phyloP scores from a whole-genome alignment of 2,329 filamentous ascomycete species.

The Pleoardoris graminearum region DNA sequence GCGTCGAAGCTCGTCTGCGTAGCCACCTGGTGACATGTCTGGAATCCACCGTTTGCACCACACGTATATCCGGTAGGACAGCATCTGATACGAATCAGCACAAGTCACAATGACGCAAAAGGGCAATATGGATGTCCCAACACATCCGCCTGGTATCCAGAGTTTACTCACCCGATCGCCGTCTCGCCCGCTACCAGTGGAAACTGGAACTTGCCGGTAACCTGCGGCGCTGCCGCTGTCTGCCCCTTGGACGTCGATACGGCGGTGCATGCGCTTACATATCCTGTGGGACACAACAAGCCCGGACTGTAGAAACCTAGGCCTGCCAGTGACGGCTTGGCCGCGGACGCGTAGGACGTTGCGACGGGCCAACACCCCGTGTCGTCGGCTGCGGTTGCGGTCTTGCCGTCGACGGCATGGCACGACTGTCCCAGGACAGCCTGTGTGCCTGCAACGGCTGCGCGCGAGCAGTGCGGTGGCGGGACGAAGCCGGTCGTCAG shows the following conservation, averaged over 20 bases:
- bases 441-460: conserved; percentile 13
- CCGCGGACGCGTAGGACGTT: conserved; percentile 8
- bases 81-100: not conserved
- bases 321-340: conserved; percentile 7
- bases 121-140: too few species aligned
- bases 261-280: conserved; percentile 21
- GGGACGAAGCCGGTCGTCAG: conserved; percentile 23
- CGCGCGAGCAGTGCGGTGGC: conserved; percentile 19
- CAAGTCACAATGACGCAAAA: too few species aligned
- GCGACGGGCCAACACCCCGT: conserved; percentile 23
- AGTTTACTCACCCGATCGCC: conserved; percentile 18
- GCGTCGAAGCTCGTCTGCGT: conserved; percentile 16
- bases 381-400: conserved; percentile 16
- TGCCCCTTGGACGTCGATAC: conserved; percentile 6
- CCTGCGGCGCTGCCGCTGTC: conserved; percentile 3
- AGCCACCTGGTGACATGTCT: conserved; percentile 22
- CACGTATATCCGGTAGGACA: conserved; percentile 25
- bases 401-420: conserved; percentile 4
- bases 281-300: conserved; percentile 21
- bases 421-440: conserved; percentile 22
- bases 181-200: conserved; percentile 23
- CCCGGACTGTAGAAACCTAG: conserved; percentile 30
- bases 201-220: conserved; percentile 19
- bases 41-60: conserved; percentile 11
- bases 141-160: too few species aligned